Evolutionary conservation across 805 yeast species (phyloP).

Genomic region (Candida sithepensis): DNA sequence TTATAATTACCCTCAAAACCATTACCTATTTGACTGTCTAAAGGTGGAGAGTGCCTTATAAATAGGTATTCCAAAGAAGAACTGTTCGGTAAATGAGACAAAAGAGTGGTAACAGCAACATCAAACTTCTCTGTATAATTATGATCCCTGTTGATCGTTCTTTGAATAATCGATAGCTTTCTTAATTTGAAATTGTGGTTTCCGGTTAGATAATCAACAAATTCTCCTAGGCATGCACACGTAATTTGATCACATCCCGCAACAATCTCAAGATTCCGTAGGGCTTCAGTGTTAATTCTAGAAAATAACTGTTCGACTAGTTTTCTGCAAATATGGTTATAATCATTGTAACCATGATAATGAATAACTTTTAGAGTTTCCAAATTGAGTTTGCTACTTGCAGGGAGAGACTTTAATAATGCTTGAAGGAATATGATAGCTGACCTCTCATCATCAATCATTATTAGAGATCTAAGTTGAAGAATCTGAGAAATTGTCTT

Average conservation of each 20-base stretch:
- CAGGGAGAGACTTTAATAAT: constrained; percentile 19
- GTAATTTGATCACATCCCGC: constrained; percentile 50
- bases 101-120: constrained; percentile 40
- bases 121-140: constrained; percentile 56
- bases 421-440: constrained; percentile 34
- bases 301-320: constrained; percentile 30
- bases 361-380: constrained; percentile 37
- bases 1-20: constrained; percentile 73
- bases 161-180: constrained; percentile 34
- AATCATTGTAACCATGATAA: constrained; percentile 43
- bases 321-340: constrained; percentile 32
- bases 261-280: constrained; percentile 45
- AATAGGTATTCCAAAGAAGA: constrained; percentile 38
- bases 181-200: constrained; percentile 30
- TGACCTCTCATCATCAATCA: constrained; percentile 18
- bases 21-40: constrained; percentile 53
- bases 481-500: constrained; percentile 2
- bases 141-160: constrained; percentile 35
- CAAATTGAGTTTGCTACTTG: constrained; percentile 20
- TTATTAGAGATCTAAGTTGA: constrained; percentile 7
- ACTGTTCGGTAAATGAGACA: constrained; percentile 33
- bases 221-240: constrained; percentile 44
- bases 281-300: constrained; percentile 23
- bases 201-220: constrained; percentile 29
- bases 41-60: constrained; percentile 57